These are phyloP conservation scores for Lentithecium fluviatile DNA, from an alignment of 495 filamentous ascomycete species.

Conservation along the genomic window DNA sequence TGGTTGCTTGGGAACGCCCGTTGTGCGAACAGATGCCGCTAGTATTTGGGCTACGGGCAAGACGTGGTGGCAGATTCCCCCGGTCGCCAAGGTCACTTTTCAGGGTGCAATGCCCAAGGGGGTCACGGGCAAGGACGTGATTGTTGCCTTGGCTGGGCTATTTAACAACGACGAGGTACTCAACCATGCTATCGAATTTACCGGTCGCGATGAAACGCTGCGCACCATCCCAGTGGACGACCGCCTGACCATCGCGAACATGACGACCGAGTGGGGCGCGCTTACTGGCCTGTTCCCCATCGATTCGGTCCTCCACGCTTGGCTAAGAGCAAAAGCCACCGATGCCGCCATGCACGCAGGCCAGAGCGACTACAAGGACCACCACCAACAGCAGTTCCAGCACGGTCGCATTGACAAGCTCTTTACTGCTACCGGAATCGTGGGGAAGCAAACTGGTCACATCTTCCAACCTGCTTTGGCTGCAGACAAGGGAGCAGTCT, in stretches of 20 bases:
- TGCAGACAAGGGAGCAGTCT: constrained; percentile 75
- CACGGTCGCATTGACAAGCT: constrained; percentile 71
- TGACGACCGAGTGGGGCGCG: constrained; percentile 96
- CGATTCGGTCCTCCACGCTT: constrained; percentile 67
- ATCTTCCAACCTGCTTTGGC: constrained; percentile 44
- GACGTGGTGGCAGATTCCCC: constrained; percentile 90
- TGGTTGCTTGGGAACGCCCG: constrained; percentile 71
- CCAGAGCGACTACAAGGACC: constrained; percentile 34
- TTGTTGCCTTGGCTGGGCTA: constrained; percentile 81
- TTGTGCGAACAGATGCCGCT: constrained; percentile 85
- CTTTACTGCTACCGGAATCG: constrained; percentile 43
- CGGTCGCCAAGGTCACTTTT: constrained; percentile 76
- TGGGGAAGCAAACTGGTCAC: constrained; percentile 24
- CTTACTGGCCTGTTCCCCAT: constrained; percentile 81
- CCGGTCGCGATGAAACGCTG: constrained; percentile 76
- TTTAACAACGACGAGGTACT: constrained; percentile 89
- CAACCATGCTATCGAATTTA: constrained; percentile 91
- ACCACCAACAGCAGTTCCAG: constrained; percentile 53
- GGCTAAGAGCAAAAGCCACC: constrained; percentile 76
- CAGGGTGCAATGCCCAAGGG: constrained; percentile 72
- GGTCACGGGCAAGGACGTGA: constrained; percentile 94
- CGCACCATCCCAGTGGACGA: constrained; percentile 71
- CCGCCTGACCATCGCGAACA: constrained; percentile 84
- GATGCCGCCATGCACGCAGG: constrained; percentile 57
- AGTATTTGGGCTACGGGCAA: constrained; percentile 81